Evolutionary conservation across 129 eudicot genomes (phyloP), one percentile per base, ranked within the genome.

Genomic region (Centella asiatica): DNA sequence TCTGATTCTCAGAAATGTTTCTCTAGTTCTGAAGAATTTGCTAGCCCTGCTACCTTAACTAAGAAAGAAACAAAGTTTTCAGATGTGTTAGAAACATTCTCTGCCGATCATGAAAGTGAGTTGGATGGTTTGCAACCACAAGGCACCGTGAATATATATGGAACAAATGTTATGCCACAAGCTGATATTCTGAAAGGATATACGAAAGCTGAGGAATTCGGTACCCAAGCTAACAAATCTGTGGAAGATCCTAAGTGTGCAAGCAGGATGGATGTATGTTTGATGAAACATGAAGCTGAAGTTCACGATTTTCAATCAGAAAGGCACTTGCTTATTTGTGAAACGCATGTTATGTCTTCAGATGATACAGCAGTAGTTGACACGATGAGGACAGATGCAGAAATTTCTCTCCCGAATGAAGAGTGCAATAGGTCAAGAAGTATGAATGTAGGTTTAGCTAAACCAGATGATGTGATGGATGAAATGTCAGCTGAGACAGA

Each of bases 21-120:
- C 25, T 13, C 70, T 44, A 9, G 51, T 64, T n/a, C 29, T 32
- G 79, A 64, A 46, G 71, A 47, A 58, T 31, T 53, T 60, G 64
- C 33, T 50, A 22, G 5, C 22, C 64, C 42, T 51, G 33, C 60
- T 33, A 29, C 66, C 63, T 32, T 66, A 40, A 22, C 31, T 31
- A 73, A 77, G 32, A 72, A 70, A 45, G 65, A 63, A 29, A 26
- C 46, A 18, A 44, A 56, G 36, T 32, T 32, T 27, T 55, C 62
- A 55, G 67, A 62, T 28, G 60, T 44, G 23, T 61, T 58, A 44
- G 80, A 62, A 36, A 42, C 39, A 27, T 1, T 33, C 29, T 6
- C 46, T 44, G 61, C 55, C 50, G 22, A 60, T 56, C 36, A 69
- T 49, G 79, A 54, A 53, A 46, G 62, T 26, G 80, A 67, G 31